A percentile compares a stretch with the other conserved stretches of the same genome.
Evolutionary conservation across 1,139 yeast species (phyloP).

Genomic region (Suhomyces atakaporum): DNA sequence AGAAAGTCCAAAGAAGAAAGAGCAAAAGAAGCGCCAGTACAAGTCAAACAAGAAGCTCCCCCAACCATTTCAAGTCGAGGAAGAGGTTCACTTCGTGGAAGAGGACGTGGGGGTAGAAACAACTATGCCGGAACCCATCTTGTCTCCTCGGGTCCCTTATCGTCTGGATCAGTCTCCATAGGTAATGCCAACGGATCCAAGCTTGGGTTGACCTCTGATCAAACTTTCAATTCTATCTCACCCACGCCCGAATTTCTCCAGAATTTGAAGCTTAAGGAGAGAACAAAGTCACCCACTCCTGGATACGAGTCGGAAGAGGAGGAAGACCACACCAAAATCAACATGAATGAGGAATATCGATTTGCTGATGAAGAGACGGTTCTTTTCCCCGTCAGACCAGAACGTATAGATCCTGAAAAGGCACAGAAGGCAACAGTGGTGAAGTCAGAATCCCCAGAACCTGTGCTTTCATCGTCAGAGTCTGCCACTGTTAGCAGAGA

Average conservation of each 20-base stretch:
- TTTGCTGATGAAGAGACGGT: slow-evolving; percentile 50
- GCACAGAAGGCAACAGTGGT: slow-evolving; percentile 7
- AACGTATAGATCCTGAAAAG: slow-evolving; percentile 30
- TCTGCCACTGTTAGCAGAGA: slow-evolving; percentile 28
- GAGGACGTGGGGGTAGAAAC: slow-evolving; percentile 45
- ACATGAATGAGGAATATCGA: slow-evolving; percentile 61
- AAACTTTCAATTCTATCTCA: slow-evolving; percentile 28
- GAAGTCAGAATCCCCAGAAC: slow-evolving; percentile 21
- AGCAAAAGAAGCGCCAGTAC: slow-evolving; percentile 67
- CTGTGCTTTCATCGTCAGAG: slow-evolving; percentile 25
- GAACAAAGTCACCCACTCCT: slow-evolving; percentile 12
- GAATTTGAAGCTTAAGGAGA: slow-evolving; percentile 36
- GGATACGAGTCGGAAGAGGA: slow-evolving; percentile 26
- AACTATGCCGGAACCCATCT: slow-evolving; percentile 65
- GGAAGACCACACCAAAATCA: slow-evolving; percentile 49
- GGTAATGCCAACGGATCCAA: slow-evolving; percentile 36
- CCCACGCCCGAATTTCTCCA: slow-evolving; percentile 45
- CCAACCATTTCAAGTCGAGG: slow-evolving; percentile 20
- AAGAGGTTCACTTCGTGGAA: slow-evolving; percentile 30
- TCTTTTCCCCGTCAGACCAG: slow-evolving; percentile 48
- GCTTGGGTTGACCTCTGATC: slow-evolving; percentile 31
- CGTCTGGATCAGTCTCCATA: slow-evolving; percentile 60
- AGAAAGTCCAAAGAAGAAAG: slow-evolving; percentile 82
- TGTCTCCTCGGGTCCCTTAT: slow-evolving; percentile 70
- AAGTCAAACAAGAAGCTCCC: slow-evolving; percentile 41